Evolutionary conservation across 768 basidiomycete species (phyloP).

Genomic region (Lentinula lateritia): DNA sequence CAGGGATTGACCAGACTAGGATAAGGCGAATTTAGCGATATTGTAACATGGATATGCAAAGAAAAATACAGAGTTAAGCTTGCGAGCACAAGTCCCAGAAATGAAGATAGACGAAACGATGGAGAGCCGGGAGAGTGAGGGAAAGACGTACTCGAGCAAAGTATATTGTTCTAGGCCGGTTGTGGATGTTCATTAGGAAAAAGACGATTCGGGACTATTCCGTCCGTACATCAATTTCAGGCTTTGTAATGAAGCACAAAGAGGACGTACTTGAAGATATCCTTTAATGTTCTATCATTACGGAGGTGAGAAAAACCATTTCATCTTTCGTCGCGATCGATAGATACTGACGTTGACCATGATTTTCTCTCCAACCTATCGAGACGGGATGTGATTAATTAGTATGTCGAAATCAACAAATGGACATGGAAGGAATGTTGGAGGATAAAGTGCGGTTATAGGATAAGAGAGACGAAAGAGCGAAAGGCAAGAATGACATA

Average conservation of each 20-base stretch:
- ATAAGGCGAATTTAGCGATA: no score
- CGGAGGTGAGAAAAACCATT: background rate
- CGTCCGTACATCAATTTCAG: background rate
- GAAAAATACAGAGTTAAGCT: no score
- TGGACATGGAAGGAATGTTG: background rate
- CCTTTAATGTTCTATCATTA: conserved; percentile 68
- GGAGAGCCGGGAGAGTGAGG: background rate
- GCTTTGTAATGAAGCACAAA: background rate
- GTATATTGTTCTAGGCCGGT: conserved; percentile 87
- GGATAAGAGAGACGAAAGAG: conserved; percentile 4
- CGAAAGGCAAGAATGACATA: background rate
- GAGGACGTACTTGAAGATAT: conserved; percentile 67
- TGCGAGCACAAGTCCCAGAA: no score
- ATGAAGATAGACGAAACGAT: background rate
- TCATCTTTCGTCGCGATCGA: background rate
- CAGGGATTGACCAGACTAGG: conserved; percentile 95
- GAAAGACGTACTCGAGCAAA: conserved; percentile 76
- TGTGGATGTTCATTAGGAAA: conserved; percentile 99
- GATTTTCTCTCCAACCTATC: conserved; percentile 90
- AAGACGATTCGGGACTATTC: conserved; percentile 88
- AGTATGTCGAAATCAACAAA: background rate
- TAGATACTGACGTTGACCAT: conserved; percentile 72
- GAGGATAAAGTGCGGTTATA: background rate
- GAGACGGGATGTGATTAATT: background rate
- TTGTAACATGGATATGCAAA: no score